These are phyloP conservation scores for Auriscalpium microsporum DNA, from an alignment of 768 basidiomycete species.

Conservation along the genomic window DNA sequence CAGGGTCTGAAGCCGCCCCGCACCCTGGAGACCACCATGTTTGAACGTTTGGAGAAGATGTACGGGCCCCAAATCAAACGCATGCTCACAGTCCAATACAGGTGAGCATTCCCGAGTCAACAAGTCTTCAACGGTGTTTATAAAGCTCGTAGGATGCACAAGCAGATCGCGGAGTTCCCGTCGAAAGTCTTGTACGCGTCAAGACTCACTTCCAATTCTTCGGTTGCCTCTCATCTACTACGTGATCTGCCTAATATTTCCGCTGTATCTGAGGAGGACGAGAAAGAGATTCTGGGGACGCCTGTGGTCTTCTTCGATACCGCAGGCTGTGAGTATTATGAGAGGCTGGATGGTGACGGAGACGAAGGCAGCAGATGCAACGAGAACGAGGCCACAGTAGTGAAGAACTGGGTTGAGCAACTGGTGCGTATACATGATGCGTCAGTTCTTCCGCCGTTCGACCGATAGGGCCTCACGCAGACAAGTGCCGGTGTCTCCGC, in stretches of 20 bases:
- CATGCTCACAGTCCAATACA: conserved; percentile 86
- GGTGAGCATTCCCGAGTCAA: conserved; percentile 32
- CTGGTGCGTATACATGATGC: conserved; percentile 41
- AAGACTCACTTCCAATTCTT: conserved; percentile 57
- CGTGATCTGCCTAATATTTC: conserved; percentile 52
- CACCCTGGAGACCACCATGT: conserved; percentile 82
- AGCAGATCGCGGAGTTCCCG: conserved; percentile 77
- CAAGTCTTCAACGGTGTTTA: too few species aligned
- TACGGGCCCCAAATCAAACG: conserved; percentile 78
- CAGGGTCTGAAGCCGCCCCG: conserved; percentile 45
- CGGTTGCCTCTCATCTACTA: conserved; percentile 69
- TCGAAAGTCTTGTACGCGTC: conserved; percentile 73
- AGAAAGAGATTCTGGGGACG: conserved; percentile 61
- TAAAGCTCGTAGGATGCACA: conserved; percentile 62
- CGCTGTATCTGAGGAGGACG: conserved; percentile 51
- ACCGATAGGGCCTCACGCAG: conserved; percentile 26
- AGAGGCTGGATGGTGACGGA: conserved; percentile 65
- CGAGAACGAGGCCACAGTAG: conserved; percentile 89
- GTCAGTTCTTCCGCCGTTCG: not conserved
- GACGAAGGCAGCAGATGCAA: conserved; percentile 90
- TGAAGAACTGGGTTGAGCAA: conserved; percentile 72
- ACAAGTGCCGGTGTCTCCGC: conserved; percentile 52
- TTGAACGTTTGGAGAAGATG: conserved; percentile 85
- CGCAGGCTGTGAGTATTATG: conserved; percentile 88
- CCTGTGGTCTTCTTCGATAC: conserved; percentile 94